Evolutionary conservation across 1,284 basidiomycete genomes (phyloP), one percentile per base, ranked within the genome.

Genomic region (Apiotrichum sp.): DNA sequence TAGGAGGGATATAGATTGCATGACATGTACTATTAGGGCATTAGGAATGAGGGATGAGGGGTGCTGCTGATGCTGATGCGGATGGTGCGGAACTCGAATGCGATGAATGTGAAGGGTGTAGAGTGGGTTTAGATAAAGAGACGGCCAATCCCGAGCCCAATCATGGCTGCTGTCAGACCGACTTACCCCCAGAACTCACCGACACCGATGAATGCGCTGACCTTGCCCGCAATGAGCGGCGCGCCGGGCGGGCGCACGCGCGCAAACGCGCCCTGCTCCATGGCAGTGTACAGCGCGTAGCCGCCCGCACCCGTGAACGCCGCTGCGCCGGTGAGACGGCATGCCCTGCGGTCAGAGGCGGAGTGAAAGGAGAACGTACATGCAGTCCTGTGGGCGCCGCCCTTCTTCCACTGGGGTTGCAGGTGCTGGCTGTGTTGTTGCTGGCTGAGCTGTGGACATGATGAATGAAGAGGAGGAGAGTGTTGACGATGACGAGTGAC

Each of bases 261-360:
- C 6, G 56, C 56, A 44, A 75, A 74, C 6, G 73, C 68, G 35
- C 73, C 73, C 52, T 72, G 70, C 34, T 58, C 46, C 3, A 49
- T 47, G 1, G 72, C 72, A 52, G 70, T 62, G 48, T 66, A 62
- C 13, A 76, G 58, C 13, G 73, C 70, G 58, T 75, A 76, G 8
- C 55, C 42, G n/a, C 74, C 74, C 10, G 74, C 38, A 6, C 73
- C 74, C 0, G 66, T 61, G 48, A 74, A 74, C 0, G 70, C 63
- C 16, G 64, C 65, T 22, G 68, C 65, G 7, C 71, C 73, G 0
- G 67, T 68, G 13, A 75, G 47, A 35, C 71, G 69, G 62, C 74
- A 76, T 47, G 72, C 54, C 6, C 72, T 74, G 57, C 10, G 13
- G 45, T 55, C n/a, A 48, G 51, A 22, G 11, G n/a, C 10, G 8